Evolutionary conservation across 176 grass and related monocot species (phyloP), one percentile per base, ranked within the genome.

Genomic region (Oropetium thomaeum): DNA sequence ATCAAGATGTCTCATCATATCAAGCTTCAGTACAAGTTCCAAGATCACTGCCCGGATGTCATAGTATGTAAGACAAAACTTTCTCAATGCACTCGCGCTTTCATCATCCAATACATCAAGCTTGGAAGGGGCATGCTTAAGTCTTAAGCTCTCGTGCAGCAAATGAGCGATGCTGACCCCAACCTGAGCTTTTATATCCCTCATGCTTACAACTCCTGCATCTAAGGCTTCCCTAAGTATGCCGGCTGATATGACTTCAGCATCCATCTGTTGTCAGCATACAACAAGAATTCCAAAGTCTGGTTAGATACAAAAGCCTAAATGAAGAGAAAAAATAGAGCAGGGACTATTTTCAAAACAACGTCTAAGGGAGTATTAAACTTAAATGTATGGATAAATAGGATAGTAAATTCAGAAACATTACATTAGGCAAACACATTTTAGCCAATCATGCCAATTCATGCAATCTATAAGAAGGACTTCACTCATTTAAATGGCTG

Each of bases 231-330:
- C 87, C 71, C 90, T 87, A 37, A 97, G 75, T 89, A 97, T 78
- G 47, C 90, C 88, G 0, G 95, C 88, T 10, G 95, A 97, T 87
- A 97, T 97, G 54, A 97, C 86, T 89, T 97, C 95, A 17, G 91
- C 90, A 69, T 97, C 95, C 95, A 97, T 97, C 95, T 97, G 81
- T 62, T 37, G 20, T 55, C 68, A 73, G 37, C 49, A 54, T 23
- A 70, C 19, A 77, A 45, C 31, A 49, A 61, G 45, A 59, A 86
- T 45, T 41, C 32, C 45, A 71, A 59, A 73, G 35, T 19, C 25
- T 43, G 45, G 32, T 74, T 7, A 59, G 45, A 19, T 41, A 10
- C 41, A 55, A 81, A 38, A 59, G 13, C 8, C 67, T 62, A 40
- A 28, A 33, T 19, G 54, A 55, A 85, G 53, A 6, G 55, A 26